Base-by-base conservation (phyloP, 2,329 filamentous ascomycete species). In the Diaporthe nobilis region DNA sequence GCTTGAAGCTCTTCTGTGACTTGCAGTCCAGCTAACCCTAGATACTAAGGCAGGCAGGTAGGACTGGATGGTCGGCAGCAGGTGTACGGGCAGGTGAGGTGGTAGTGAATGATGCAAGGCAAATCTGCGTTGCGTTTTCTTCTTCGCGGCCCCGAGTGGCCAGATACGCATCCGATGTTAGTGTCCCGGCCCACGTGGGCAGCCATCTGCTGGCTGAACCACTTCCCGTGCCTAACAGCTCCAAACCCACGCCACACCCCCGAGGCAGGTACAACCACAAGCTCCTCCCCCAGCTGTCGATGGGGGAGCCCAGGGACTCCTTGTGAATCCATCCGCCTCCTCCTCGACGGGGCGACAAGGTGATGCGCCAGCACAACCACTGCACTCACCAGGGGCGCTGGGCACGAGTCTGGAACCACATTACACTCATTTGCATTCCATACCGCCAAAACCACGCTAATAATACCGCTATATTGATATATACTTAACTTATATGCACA, bases 151-250 rank as follows among this genome's bases (percentile, higher is more conserved):
- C 34, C 22, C 37, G 22, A 22, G 37, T 47, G 68, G 51, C 53
- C 42, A 34, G 51, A 34, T 71, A 47, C 55, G 25, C 58, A 37
- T n/a, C 68, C 28, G 39, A 34, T 73, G 71, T 65, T 73, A 63
- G 49, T 73, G 39, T 47, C 15, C 51, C 47, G 37, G 9, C 37
- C 58, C 71, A 73, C 71, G 71, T 72, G 71, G 71, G 37, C 61
- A 55, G 31, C 71, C 57, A 63, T 49, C 42, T 34, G 68, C 37
- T 49, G 44, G 28, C 25, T 22, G 71, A 65, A 47, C 49, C 65
- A 25, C 47, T 25, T 68, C 65, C 31, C 13, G 31, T 28, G 31
- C 47, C n/a, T 53, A 68, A 68, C 65, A 68, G 20, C 31, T 20
- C 34, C 6, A 25, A 39, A 17, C 65, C 47, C 44, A 53, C 47